Conservation (phyloP, 495 filamentous ascomycete genomes). For the Sphaerosporella brunnea region DNA sequence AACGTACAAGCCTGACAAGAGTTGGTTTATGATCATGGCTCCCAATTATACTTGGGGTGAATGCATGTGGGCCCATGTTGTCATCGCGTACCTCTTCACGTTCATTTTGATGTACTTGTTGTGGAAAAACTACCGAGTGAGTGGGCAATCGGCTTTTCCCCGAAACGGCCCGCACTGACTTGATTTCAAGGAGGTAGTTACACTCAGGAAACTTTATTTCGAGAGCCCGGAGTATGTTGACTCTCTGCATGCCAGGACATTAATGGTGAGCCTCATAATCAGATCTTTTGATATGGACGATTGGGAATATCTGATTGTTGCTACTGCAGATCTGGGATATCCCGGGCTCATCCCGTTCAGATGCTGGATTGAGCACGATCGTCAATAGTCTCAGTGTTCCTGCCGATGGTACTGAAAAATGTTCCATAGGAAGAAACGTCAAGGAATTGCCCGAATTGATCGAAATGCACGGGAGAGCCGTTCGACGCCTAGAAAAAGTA, state of each 20-base stretch:
- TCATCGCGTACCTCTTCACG: conserved; percentile 63
- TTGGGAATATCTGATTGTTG: conserved; percentile 2
- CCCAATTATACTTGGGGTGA: conserved; percentile 38
- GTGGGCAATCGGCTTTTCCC: neutral
- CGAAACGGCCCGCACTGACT: neutral
- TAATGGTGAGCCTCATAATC: conserved; percentile 47
- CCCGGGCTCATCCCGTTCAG: conserved; percentile 48
- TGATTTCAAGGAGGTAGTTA: conserved; percentile 36
- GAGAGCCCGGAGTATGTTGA: conserved; percentile 74
- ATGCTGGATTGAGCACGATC: conserved; percentile 53
- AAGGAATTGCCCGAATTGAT: conserved; percentile 72
- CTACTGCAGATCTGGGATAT: conserved; percentile 61
- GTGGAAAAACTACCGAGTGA: conserved; percentile 63
- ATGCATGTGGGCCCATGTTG: conserved; percentile 63
- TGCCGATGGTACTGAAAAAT: conserved; percentile 22
- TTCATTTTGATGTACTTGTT: conserved; percentile 59
- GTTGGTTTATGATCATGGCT: conserved; percentile 35
- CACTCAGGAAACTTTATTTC: conserved; percentile 61
- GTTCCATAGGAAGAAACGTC: conserved; percentile 71
- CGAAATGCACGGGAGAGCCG: conserved; percentile 61
- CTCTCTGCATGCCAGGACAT: conserved; percentile 71
- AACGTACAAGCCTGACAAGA: conserved; percentile 11
- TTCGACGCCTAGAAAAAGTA: conserved; percentile 62
- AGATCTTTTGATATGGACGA: neutral
- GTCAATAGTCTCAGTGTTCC: conserved; percentile 14